A percentile compares a stretch with the other conserved stretches of the same genome.
Evolutionary conservation across 2,329 filamentous ascomycete genomes (phyloP).

Genomic region (Verticillium alfalfae): DNA sequence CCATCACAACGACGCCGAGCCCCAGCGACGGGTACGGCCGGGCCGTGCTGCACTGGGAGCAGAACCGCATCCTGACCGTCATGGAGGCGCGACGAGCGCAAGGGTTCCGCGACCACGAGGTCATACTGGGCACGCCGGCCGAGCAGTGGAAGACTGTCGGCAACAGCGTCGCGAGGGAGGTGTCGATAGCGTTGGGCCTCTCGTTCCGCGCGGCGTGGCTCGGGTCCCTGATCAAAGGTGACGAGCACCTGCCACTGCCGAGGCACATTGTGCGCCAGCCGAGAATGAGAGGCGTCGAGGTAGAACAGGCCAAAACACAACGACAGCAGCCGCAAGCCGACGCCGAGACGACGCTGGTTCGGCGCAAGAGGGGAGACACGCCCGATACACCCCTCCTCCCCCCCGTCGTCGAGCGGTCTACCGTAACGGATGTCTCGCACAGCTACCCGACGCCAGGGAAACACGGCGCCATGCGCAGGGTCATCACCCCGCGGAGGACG

Average conservation of each 20-base stretch:
- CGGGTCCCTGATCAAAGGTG: slow-evolving; percentile 21
- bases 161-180: slow-evolving; percentile 68
- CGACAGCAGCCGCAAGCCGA: neutral
- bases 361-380: neutral
- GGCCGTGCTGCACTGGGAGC: slow-evolving; percentile 56
- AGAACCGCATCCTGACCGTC: slow-evolving; percentile 56
- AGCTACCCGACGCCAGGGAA: too few species aligned
- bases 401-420: too few species aligned
- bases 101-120: slow-evolving; percentile 64
- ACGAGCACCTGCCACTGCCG: slow-evolving; percentile 2
- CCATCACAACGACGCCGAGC: slow-evolving; percentile 51
- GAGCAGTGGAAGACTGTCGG: slow-evolving; percentile 65
- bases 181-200: slow-evolving; percentile 62
- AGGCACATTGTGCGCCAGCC: neutral
- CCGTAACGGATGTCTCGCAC: too few species aligned
- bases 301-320: neutral
- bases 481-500: neutral
- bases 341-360: neutral
- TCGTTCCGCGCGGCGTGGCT: slow-evolving; percentile 54
- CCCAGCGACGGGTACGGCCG: slow-evolving; percentile 53
- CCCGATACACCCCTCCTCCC: too few species aligned
- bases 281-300: neutral
- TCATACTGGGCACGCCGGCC: slow-evolving; percentile 52
- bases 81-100: slow-evolving; percentile 66
- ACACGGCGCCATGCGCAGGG: neutral